Percentiles rank a stretch among this genome's conserved stretches.
These are phyloP conservation scores for Bolboschoenus planiculmis DNA, from an alignment of 176 grass and related monocot genomes.

Conservation along the genomic window DNA sequence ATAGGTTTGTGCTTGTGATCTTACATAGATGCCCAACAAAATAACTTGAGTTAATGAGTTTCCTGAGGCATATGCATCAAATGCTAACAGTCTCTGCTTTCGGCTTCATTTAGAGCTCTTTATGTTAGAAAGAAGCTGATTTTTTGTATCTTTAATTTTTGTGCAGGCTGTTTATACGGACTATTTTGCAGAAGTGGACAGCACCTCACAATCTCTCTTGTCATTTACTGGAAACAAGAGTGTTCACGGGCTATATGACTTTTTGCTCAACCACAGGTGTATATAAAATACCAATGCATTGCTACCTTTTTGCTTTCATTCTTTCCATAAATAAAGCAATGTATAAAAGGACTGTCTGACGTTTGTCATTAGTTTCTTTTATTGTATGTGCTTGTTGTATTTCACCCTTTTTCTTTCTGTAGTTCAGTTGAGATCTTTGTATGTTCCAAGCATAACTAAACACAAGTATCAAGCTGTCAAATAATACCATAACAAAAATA, in stretches of 20 bases:
- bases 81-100: neutral
- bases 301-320: neutral
- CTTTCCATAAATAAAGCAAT: neutral
- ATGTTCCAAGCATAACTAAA: neutral
- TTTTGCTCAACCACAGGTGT: constrained; percentile 90
- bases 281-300: neutral
- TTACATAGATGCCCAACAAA: neutral
- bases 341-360: neutral
- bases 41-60: neutral
- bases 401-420: neutral
- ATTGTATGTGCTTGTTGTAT: neutral
- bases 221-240: constrained; percentile 54
- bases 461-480: neutral
- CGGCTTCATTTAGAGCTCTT: neutral
- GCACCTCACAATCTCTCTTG: constrained; percentile 73
- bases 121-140: constrained; percentile 7
- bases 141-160: neutral
- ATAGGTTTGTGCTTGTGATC: neutral
- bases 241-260: constrained; percentile 80
- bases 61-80: neutral
- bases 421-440: neutral
- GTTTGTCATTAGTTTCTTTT: neutral
- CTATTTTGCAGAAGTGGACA: constrained; percentile 63
- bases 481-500: neutral
- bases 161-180: constrained; percentile 61